A percentile compares a stretch with the other conserved stretches of the same genome.
These are phyloP conservation scores for Trichoderma atrobrunneum DNA, from an alignment of 2,329 filamentous ascomycete species.

Conservation along the genomic window DNA sequence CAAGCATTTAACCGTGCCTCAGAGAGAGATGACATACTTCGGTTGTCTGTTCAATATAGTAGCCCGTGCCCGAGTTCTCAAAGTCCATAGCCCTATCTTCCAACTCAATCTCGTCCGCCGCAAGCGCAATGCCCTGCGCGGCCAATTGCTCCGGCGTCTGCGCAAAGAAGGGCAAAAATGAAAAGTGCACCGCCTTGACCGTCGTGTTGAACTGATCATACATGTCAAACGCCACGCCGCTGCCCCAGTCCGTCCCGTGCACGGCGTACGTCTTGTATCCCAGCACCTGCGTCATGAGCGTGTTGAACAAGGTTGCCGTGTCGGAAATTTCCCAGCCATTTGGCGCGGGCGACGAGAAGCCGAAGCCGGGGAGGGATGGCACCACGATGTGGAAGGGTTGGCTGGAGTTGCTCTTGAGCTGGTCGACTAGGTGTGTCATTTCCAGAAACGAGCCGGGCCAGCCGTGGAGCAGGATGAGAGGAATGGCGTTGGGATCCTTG, in stretches of 20 bases:
- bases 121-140: constrained; percentile 6
- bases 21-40: not conserved
- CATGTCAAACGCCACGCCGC: constrained; percentile 18
- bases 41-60: constrained; percentile 20
- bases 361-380: constrained; percentile 40
- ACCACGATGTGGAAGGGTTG: constrained; percentile 25
- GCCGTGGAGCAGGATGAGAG: constrained; percentile 19
- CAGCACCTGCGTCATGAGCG: constrained; percentile 36
- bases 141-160: constrained; percentile 13
- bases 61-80: constrained; percentile 14
- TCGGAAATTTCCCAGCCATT: constrained; percentile 36
- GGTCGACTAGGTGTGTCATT: constrained; percentile 31
- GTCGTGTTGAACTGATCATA: constrained; percentile 22
- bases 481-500: constrained; percentile 11
- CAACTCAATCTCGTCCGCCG: constrained; percentile 13
- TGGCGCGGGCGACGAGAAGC: constrained; percentile 34
- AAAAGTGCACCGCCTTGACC: constrained; percentile 20
- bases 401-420: not conserved
- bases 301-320: constrained; percentile 37
- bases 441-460: constrained; percentile 41
- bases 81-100: constrained; percentile 11
- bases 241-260: constrained; percentile 24
- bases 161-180: constrained; percentile 23
- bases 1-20: not conserved
- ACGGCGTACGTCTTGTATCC: constrained; percentile 33